Conservation (phyloP, 148 eudicot species). For the Amaranthus palmeri region DNA sequence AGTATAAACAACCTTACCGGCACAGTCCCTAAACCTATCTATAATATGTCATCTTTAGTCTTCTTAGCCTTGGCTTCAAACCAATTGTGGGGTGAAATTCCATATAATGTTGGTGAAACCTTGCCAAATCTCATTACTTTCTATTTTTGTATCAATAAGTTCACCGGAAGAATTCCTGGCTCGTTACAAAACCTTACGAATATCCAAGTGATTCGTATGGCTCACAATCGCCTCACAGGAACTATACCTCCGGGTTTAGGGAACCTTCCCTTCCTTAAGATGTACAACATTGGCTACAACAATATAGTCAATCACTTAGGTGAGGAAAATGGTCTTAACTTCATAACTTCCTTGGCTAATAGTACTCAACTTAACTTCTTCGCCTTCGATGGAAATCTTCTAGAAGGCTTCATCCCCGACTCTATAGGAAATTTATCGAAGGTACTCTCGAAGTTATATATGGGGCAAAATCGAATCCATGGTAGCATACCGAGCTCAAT, state of each 20-base stretch:
- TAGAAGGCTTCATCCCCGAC: conserved; percentile 43
- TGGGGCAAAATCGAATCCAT: conserved; percentile 35
- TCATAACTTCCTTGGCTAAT: conserved; percentile 33
- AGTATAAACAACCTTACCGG: conserved; percentile 44
- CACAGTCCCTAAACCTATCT: conserved; percentile 34
- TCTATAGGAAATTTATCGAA: conserved; percentile 48
- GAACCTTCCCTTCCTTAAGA: conserved; percentile 37
- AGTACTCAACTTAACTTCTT: conserved; percentile 38
- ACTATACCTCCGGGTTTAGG: conserved; percentile 47
- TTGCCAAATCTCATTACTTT: conserved; percentile 45
- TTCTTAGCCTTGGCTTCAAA: conserved; percentile 42
- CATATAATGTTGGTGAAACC: conserved; percentile 34
- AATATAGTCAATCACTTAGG: conserved; percentile 28
- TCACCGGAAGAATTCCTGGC: conserved; percentile 49
- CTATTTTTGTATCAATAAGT: conserved; percentile 39
- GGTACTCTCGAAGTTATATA: conserved; percentile 29
- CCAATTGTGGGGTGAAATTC: conserved; percentile 40
- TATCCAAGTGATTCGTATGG: conserved; percentile 35
- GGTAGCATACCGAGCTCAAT: conserved; percentile 24
- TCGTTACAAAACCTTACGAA: conserved; percentile 49
- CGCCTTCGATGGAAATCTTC: conserved; percentile 32
- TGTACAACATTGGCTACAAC: conserved; percentile 46
- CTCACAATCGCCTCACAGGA: conserved; percentile 41
- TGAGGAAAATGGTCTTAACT: conserved; percentile 30
- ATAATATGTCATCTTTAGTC: conserved; percentile 51